A percentile compares a stretch with the other conserved stretches of the same genome.
These are phyloP conservation scores for Dalbergia oliveri DNA, from an alignment of 306 rosid genomes.

Conservation along the genomic window DNA sequence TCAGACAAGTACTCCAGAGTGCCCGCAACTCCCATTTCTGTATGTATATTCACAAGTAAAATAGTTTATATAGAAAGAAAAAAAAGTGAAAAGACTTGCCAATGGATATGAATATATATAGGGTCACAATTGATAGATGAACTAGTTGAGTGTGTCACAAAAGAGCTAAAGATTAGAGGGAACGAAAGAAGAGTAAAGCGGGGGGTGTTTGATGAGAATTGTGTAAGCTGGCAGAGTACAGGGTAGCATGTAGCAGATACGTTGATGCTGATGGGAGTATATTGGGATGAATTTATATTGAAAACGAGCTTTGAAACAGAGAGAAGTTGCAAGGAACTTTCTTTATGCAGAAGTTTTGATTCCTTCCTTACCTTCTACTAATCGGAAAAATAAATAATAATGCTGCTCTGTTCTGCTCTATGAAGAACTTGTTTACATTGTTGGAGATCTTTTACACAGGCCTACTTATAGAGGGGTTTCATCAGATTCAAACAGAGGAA, in stretches of 20 bases:
- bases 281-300: slow-evolving; percentile 39
- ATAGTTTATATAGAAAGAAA: slow-evolving; percentile 4
- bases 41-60: slow-evolving; percentile 34
- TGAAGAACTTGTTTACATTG: slow-evolving; percentile 49
- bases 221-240: slow-evolving; percentile 4
- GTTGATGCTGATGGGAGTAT: slow-evolving; percentile 38
- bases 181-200: slow-evolving; percentile 8
- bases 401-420: slow-evolving; percentile 47
- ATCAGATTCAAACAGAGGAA: slow-evolving; percentile 58
- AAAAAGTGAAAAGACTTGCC: slow-evolving; percentile 7
- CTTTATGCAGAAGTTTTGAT: slow-evolving; percentile 50
- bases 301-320: slow-evolving; percentile 39
- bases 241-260: slow-evolving; percentile 31
- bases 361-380: slow-evolving; percentile 67
- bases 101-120: slow-evolving; percentile 13
- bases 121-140: slow-evolving; percentile 3
- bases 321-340: slow-evolving; percentile 64
- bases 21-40: slow-evolving; percentile 90
- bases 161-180: slow-evolving; percentile 23
- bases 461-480: slow-evolving; percentile 60
- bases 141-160: slow-evolving; percentile 33
- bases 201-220: slow-evolving; percentile 30
- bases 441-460: slow-evolving; percentile 51
- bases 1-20: slow-evolving; percentile 91
- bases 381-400: slow-evolving; percentile 34